A percentile compares a stretch with the other conserved stretches of the same genome.
Conservation (phyloP, 352 stramenopile species). For the Discostella stelligera region DNA sequence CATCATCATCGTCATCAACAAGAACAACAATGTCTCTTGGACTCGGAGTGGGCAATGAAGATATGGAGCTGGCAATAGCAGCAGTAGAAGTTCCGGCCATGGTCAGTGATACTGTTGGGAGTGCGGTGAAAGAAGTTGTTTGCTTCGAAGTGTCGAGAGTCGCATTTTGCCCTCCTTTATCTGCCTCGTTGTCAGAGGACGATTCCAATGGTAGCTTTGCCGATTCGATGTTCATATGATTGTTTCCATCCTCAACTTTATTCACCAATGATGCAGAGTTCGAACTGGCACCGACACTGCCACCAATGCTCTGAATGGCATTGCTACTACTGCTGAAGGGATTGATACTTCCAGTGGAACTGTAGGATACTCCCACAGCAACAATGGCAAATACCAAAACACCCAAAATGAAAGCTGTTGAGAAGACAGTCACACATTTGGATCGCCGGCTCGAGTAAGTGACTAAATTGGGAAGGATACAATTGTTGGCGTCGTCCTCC, state of each 20-base stretch:
- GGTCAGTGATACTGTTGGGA: background rate
- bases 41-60: too few species aligned
- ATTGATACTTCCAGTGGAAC: too few species aligned
- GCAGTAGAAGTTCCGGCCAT: too few species aligned
- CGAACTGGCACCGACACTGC: background rate
- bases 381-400: constrained; percentile 20
- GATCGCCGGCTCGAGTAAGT: background rate
- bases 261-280: background rate
- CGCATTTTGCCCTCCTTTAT: background rate
- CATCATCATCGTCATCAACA: background rate
- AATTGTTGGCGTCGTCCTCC: background rate
- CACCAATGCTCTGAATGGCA: background rate
- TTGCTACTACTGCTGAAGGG: too few species aligned
- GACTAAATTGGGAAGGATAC: constrained; percentile 21
- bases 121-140: background rate
- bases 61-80: too few species aligned
- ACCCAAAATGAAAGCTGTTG: constrained; percentile 15
- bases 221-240: background rate
- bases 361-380: background rate
- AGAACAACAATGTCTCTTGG: too few species aligned
- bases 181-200: background rate
- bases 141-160: background rate
- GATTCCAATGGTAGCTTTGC: too few species aligned
- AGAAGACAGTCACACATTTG: constrained; percentile 17
- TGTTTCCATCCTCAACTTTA: background rate